Conservation (phyloP, 75 land plant species). For the Pinus albicaulis region DNA sequence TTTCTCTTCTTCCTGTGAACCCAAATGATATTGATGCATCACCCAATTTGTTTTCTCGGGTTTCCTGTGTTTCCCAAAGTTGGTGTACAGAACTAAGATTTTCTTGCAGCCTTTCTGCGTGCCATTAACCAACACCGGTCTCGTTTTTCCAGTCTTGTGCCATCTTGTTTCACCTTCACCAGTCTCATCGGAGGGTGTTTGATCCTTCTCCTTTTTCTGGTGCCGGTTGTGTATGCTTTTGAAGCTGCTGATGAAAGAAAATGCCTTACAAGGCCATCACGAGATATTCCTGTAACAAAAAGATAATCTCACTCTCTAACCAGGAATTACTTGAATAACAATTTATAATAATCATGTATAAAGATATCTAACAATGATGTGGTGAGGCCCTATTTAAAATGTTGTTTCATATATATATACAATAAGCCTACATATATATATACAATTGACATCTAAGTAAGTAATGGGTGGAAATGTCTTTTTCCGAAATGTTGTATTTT, state of each 20-base stretch:
- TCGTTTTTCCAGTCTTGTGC: conserved; percentile 97
- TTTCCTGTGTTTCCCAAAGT: conserved; percentile 70
- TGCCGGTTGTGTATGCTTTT: conserved; percentile 91
- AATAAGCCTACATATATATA: too few relatives aligned
- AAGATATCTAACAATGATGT: conserved; percentile 78
- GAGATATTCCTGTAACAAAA: conserved; percentile 58
- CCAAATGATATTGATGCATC: conserved; percentile 59
- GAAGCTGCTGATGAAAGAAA: conserved; percentile 85
- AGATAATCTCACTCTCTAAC: too few relatives aligned
- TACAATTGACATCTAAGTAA: too few relatives aligned
- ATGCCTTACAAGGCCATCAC: conserved; percentile 83
- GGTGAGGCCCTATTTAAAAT: too few relatives aligned
- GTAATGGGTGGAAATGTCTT: too few relatives aligned
- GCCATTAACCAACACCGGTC: conserved; percentile 84
- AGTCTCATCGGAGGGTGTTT: conserved; percentile 56
- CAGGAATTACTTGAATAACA: conserved; percentile 14
- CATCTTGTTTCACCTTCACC: conserved; percentile 74
- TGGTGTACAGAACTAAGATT: conserved; percentile 85
- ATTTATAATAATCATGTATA: conserved; percentile 15
- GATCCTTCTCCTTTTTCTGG: conserved; percentile 85
- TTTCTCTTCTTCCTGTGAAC: conserved; percentile 83
- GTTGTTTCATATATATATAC: too few relatives aligned
- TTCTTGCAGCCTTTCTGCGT: conserved; percentile 86
- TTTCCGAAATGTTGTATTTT: too few relatives aligned
- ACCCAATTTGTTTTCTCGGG: conserved; percentile 97